Evolutionary conservation across 441 rosid species (phyloP).

Genomic region (Jatropha podagrica): DNA sequence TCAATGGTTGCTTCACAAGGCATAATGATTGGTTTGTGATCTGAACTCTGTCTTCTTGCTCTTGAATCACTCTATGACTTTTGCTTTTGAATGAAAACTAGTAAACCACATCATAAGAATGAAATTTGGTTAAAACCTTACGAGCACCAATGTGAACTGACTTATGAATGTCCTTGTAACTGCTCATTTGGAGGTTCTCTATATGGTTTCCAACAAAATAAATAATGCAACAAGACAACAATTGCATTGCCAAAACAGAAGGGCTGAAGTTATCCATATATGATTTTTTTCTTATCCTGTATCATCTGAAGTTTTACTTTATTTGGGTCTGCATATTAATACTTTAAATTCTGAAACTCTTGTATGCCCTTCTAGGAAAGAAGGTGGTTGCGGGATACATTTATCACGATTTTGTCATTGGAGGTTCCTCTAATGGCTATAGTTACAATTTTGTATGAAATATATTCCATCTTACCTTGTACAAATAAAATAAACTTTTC

Average conservation of each 20-base stretch:
- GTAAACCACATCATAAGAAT: neutral
- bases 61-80: neutral
- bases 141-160: no score
- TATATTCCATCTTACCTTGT: no score
- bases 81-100: neutral
- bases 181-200: neutral
- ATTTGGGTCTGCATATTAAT: neutral
- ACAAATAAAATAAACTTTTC: no score
- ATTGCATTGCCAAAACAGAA: neutral
- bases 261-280: neutral
- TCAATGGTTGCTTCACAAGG: conserved; percentile 67
- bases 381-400: neutral
- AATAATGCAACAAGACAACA: no score
- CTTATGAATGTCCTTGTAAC: neutral
- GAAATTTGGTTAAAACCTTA: neutral
- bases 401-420: no score
- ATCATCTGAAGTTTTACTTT: neutral
- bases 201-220: neutral
- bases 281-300: neutral
- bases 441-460: neutral
- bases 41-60: neutral
- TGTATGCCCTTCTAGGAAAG: neutral
- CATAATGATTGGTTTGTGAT: conserved; percentile 46
- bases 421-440: neutral
- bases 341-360: neutral